These are phyloP conservation scores for Penicillium ochrochloron DNA, from an alignment of 495 filamentous ascomycete species.

Conservation along the genomic window DNA sequence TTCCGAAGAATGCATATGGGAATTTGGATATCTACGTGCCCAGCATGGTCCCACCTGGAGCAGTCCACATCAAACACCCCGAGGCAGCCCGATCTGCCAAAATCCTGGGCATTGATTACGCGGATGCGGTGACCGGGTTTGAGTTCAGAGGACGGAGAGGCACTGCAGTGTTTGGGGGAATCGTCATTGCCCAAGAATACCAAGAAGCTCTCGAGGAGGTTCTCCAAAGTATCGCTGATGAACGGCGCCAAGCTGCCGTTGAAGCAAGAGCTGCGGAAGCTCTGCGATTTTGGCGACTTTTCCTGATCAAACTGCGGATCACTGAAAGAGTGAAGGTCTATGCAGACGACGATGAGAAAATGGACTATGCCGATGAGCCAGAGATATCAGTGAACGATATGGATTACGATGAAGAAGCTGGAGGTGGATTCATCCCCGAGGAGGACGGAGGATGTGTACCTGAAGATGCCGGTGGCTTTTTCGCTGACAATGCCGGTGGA, in stretches of 20 bases:
- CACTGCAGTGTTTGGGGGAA: conserved; percentile 76
- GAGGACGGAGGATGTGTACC: conserved; percentile 6
- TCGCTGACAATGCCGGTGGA: conserved; percentile 27
- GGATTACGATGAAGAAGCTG: conserved; percentile 35
- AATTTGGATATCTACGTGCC: conserved; percentile 93
- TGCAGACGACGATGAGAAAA: conserved; percentile 55
- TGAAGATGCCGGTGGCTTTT: conserved; percentile 22
- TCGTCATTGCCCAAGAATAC: conserved; percentile 73
- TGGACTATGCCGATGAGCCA: conserved; percentile 26
- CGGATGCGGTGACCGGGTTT: conserved; percentile 89
- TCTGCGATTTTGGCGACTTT: conserved; percentile 74
- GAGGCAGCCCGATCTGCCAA: conserved; percentile 73
- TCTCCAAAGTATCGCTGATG: conserved; percentile 64
- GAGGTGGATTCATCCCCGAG: conserved; percentile 37
- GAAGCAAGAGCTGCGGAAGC: conserved; percentile 59
- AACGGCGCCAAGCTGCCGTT: conserved; percentile 60
- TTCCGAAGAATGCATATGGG: conserved; percentile 86
- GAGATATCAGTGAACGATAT: conserved; percentile 17
- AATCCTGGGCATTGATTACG: conserved; percentile 82
- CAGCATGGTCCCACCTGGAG: conserved; percentile 88
- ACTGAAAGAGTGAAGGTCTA: conserved; percentile 73
- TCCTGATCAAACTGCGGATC: conserved; percentile 77
- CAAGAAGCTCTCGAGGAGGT: conserved; percentile 72
- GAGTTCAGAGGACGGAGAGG: conserved; percentile 80
- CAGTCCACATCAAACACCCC: conserved; percentile 68